Base-by-base conservation (phyloP, 768 basidiomycete species). In the Xanthoconium stramineum region DNA sequence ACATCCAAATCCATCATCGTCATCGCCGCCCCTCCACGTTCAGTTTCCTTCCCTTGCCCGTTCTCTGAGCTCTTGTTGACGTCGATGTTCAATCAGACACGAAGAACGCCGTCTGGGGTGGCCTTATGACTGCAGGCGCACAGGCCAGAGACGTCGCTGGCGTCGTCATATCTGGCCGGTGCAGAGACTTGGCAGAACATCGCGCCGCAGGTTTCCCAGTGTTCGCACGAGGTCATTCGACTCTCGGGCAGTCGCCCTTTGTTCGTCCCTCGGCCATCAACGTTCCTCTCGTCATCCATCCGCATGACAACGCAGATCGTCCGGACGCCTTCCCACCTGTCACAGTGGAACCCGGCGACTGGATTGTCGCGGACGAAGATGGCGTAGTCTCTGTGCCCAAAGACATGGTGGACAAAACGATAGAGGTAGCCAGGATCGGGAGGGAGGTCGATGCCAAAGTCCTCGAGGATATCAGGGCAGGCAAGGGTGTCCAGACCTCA, bases 21-120 rank as follows among this genome's bases (percentile, higher is more conserved):
- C 53, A 83, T 97, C 61, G 80, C 84, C 58, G 83, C 83, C 12
- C 94, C 93, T 42, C 75, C 79, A 59, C 75, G 93, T 94, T 65
- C 65, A 73, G 70, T 71, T 12, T 65, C 62, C 1, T 32, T 66
- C 60, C 1, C 64, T 61, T 50, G 48, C 43, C 43, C 50, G 38
- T 53, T 39, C 44, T 28, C 9, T 0, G 15, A 32, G 38, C 24
- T 24, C 4, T 24, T 39, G 40, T 38, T 50, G 46, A 67, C 47
- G 33, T n/a, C 8, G 6, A 24, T 40, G 3, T 20, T n/a, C 39
- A 12, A 24, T 45, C 68, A 87, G 90, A 84, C 53, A 75, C 78
- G 29, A 88, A 87, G 71, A 88, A 85, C 62, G 91, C 92, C 5
- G 89, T 93, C 7, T 96, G 94, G 94, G 93, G 94, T 24, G 93